Conservation (phyloP, 2,329 filamentous ascomycete genomes). For the Diaporthe nobilis region DNA sequence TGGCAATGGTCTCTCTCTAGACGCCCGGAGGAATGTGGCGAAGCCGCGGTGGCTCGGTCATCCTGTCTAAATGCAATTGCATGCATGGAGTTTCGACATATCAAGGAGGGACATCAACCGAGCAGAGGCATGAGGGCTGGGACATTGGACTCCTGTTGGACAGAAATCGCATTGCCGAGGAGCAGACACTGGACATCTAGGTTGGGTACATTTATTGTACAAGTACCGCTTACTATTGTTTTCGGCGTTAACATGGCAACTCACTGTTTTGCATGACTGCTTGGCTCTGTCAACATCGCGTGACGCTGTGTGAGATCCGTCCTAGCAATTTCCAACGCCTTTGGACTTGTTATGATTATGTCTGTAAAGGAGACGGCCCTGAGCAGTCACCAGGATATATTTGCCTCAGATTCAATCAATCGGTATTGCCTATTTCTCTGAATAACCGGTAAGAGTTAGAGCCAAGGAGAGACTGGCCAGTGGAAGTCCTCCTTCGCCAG, state of each 20-base stretch:
- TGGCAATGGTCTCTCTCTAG: neutral
- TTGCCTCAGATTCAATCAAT: neutral
- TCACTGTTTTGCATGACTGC: neutral
- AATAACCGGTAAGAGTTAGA: no score
- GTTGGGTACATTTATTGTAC: constrained; percentile 17
- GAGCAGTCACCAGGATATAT: neutral
- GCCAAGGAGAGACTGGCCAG: neutral
- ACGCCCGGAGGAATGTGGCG: neutral
- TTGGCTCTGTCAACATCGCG: neutral
- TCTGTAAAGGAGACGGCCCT: neutral
- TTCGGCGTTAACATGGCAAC: neutral
- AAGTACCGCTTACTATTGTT: neutral
- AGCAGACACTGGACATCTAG: neutral
- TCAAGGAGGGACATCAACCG: neutral
- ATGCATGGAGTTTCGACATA: constrained; percentile 17
- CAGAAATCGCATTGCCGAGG: constrained; percentile 8
- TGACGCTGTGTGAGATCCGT: neutral
- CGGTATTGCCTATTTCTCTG: neutral
- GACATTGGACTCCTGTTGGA: neutral
- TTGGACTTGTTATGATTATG: neutral
- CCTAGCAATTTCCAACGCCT: neutral
- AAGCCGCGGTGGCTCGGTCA: neutral
- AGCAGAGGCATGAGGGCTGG: neutral
- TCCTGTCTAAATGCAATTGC: constrained; percentile 11
- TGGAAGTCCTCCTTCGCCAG: neutral